Base-by-base conservation (phyloP, 371 early-diverging fungal genomes). In the Umbelopsis sp. region DNA sequence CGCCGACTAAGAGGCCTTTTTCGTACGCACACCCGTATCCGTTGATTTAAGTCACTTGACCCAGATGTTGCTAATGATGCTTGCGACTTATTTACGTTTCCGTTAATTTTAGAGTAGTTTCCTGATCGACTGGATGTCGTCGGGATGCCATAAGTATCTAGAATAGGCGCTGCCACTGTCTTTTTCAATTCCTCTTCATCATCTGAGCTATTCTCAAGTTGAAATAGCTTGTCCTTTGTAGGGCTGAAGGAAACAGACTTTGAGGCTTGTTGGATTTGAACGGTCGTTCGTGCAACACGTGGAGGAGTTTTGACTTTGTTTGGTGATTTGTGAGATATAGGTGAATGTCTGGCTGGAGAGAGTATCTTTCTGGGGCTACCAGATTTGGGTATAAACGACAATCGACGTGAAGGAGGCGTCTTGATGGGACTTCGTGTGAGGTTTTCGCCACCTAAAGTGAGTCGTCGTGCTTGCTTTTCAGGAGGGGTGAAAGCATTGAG, bases 21-120 rank as follows among this genome's bases (percentile, higher is more conserved):
- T 65, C 99, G 88, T 37, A 98, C 97, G 73, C 98, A 98, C 25
- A 99, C 99, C 52, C 97, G 92, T 71, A 99, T 99, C 65, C 91
- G 85, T 52, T 93, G 94, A 52, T 80, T 80, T 50, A 92, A 71
- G 44, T 89, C 89, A 44, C 73, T 52, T 1, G 35, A 50, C 2
- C 64, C 50, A 22, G 18, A 29, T 9, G 35, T 35, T 20, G 44
- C 45, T 14, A 45, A 7, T 44, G 45, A 25, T 3, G 35, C 24
- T 20, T 69, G 63, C 12, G 65, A 24, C 52, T 50, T 53, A 20
- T 29, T 35, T 18, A 10, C 14, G 20, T 7, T 29, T 3, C 50
- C 50, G 16, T 51, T 29, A 18, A 41, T 37, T 50, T 65, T 50
- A 44, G 64, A 41, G 4, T 38, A 41, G 4, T 38, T 10, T 22